These are phyloP conservation scores for Solanum bulbocastanum DNA, from an alignment of 257 asterid genomes.

Conservation along the genomic window DNA sequence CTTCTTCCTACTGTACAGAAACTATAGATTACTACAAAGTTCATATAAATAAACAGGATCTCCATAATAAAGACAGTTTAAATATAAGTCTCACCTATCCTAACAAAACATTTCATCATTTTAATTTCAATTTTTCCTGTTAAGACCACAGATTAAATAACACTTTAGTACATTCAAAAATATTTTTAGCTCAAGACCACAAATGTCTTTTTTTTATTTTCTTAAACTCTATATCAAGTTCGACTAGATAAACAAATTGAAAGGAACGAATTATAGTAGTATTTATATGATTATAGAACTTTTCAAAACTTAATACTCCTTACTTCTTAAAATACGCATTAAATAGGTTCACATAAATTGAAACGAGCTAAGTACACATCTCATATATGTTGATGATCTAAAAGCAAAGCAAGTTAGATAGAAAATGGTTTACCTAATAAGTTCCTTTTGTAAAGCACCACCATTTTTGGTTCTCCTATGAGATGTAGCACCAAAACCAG, in stretches of 20 bases:
- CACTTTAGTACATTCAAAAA: too few relatives aligned
- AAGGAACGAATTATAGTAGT: neutral
- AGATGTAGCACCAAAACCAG: conserved; percentile 87
- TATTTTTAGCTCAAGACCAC: neutral
- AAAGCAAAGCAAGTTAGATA: neutral
- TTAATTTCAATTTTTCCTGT: too few relatives aligned
- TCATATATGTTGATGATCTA: neutral
- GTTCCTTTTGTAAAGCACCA: conserved; percentile 85
- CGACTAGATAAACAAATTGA: neutral
- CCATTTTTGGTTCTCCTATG: conserved; percentile 88
- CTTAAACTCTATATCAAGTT: too few relatives aligned
- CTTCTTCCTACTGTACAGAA: neutral
- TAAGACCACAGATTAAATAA: too few relatives aligned
- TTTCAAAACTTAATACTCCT: neutral
- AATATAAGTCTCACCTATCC: neutral
- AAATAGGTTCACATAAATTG: neutral
- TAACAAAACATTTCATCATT: neutral
- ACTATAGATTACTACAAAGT: neutral
- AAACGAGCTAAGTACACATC: neutral
- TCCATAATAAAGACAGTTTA: neutral
- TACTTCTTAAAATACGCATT: neutral
- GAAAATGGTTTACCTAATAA: conserved; percentile 46
- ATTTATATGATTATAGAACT: neutral
- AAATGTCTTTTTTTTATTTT: neutral
- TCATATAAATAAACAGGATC: neutral